Base-by-base conservation (phyloP, 352 stramenopile species). In the Phytophthora ohioensis region DNA sequence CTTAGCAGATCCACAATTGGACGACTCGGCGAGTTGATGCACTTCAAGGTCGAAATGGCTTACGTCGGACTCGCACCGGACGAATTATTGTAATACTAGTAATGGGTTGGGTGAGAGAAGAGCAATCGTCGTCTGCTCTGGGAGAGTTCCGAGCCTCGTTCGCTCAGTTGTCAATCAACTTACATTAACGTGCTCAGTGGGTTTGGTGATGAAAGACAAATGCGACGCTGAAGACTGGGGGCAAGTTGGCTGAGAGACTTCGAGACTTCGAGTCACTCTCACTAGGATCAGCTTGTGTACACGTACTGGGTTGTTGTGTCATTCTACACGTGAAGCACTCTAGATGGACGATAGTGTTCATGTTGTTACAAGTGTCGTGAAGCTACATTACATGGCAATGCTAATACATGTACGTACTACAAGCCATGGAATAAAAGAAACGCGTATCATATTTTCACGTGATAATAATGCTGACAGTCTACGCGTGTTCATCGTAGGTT, bases 11-110 rank as follows among this genome's bases (percentile, higher is more conserved):
- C 49, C 34, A 52, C 69, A 38, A 72, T 45, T 58, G 27, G 64
- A 73, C 64, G 69, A 73, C 59, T n/a, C 35, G 30, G 17, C 15
- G 10, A 36, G 38, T 21, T 31, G 47, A 57, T 38, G 21, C 32
- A 31, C 36, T 36, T 48, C 2, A 48, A 21, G 10, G 47, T 54
- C 15, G 35, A 64, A 54, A 48, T 38, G 47, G n/a, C 17, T 38
- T 38, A 47, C 35, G 36, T 39, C 9, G 15, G 38, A 17, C 21
- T 27, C 21, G 21, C 21, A 27, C 21, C 21, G 1, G 21, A 27
- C 21, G 21, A 27, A 27, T 27, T 27, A 27, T 27, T 27, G 21
- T 27, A 27, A 27, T 27, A 27, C 21, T 27, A 27, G 21, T 27
- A 27, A 27, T 27, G 21, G 21, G 21, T 27, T 27, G 21, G 21